phyloP scores from a whole-genome alignment of 148 eudicot genomes.

The Diospyros kaki region DNA sequence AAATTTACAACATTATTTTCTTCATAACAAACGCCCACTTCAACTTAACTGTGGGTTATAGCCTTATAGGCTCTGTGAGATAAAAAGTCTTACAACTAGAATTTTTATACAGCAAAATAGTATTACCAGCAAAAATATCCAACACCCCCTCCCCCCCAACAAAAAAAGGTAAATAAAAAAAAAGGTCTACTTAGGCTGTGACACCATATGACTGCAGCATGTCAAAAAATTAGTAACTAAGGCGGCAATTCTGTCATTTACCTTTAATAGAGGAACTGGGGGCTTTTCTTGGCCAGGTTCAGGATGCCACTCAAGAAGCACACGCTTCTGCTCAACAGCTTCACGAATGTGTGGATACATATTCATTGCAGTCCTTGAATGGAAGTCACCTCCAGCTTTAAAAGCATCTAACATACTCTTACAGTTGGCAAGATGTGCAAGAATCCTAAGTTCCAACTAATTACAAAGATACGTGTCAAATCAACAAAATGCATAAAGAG shows the following conservation, averaged over 20 bases:
- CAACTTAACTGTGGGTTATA: too few relatives aligned
- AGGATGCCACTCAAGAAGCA: slow-evolving; percentile 96
- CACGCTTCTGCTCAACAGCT: slow-evolving; percentile 65
- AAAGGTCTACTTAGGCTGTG: too few relatives aligned
- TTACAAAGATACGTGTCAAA: slow-evolving; percentile 6
- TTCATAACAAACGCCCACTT: too few relatives aligned
- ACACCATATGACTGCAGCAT: too few relatives aligned
- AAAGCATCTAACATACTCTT: slow-evolving; percentile 99
- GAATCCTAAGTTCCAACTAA: slow-evolving; percentile 96
- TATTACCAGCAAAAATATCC: too few relatives aligned
- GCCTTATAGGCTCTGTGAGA: too few relatives aligned
- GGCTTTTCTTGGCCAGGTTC: slow-evolving; percentile 93
- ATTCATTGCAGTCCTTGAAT: slow-evolving; percentile 99
- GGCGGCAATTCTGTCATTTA: slow-evolving; percentile 12
- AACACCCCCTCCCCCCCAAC: too few relatives aligned
- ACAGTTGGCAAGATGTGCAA: slow-evolving; percentile 95
- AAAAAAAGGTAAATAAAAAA: too few relatives aligned
- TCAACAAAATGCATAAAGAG: slow-evolving; percentile 5
- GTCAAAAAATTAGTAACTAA: too few relatives aligned
- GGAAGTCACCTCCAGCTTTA: slow-evolving; percentile 96
- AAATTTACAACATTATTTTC: too few relatives aligned
- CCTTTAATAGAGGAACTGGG: slow-evolving; percentile 93
- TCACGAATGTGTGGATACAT: slow-evolving; percentile 95
- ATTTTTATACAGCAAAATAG: too few relatives aligned
- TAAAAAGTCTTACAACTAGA: too few relatives aligned